Conservation (phyloP, 495 filamentous ascomycete species). For the Daldinia concentrica region DNA sequence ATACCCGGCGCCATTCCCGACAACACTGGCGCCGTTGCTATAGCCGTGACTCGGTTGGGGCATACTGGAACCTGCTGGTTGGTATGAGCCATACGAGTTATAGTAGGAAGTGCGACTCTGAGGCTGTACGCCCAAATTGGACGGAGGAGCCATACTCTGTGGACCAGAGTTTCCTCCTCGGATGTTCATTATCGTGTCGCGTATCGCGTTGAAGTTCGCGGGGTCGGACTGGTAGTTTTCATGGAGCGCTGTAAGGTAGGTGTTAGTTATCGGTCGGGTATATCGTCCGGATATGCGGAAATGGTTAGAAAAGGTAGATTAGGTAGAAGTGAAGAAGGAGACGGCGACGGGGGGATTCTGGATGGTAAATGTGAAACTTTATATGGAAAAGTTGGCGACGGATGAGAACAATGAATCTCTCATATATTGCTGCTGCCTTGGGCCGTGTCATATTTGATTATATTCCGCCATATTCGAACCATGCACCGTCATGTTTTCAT, state of each 20-base stretch:
- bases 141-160: constrained; percentile 36
- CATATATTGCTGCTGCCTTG: too few species aligned
- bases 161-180: constrained; percentile 15
- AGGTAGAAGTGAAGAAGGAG: background rate
- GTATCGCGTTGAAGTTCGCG: constrained; percentile 25
- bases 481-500: background rate
- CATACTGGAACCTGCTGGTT: constrained; percentile 7
- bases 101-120: constrained; percentile 32
- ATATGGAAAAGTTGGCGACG: background rate
- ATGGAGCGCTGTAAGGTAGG: constrained; percentile 23
- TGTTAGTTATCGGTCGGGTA: constrained; percentile 3
- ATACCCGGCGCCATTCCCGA: constrained; percentile 41
- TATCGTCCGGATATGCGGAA: constrained; percentile 3
- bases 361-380: background rate
- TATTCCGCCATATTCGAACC: too few species aligned
- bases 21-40: constrained; percentile 15
- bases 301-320: background rate
- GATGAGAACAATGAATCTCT: background rate
- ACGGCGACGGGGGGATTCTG: background rate
- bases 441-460: too few species aligned
- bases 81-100: constrained; percentile 32
- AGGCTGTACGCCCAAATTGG: constrained; percentile 10
- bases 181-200: constrained; percentile 28
- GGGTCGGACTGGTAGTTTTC: constrained; percentile 37
- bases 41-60: constrained; percentile 9